Evolutionary conservation across 805 yeast species (phyloP).

Genomic region (Starmerella asiatica): DNA sequence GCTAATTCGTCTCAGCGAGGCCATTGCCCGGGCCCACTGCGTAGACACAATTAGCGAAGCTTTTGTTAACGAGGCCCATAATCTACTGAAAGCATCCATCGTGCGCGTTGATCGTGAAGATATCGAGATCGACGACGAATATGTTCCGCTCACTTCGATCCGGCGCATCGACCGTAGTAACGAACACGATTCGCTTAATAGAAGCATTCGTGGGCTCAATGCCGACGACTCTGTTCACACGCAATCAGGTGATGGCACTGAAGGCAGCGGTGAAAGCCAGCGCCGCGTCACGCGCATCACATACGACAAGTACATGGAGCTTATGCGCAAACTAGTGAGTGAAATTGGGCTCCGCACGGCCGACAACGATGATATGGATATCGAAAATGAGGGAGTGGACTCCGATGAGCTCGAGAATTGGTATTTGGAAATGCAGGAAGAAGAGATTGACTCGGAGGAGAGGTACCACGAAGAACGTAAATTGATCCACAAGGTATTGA

Average conservation of each 20-base stretch:
- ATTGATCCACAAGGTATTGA: conserved; percentile 65
- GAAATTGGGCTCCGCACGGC: conserved; percentile 11
- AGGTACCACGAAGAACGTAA: conserved; percentile 59
- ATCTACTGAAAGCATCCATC: conserved; percentile 75
- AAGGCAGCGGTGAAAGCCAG: conserved; percentile 2
- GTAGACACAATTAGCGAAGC: conserved; percentile 71
- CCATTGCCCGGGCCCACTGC: conserved; percentile 94
- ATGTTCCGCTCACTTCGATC: conserved; percentile 25
- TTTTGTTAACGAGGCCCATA: conserved; percentile 88
- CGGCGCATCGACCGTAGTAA: conserved; percentile 17
- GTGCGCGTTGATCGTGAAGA: conserved; percentile 92
- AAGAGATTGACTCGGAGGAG: conserved; percentile 51
- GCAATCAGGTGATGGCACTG: neutral
- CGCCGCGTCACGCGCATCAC: conserved; percentile 43
- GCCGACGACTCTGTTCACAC: conserved; percentile 2
- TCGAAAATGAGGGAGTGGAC: conserved; percentile 44
- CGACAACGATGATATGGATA: conserved; percentile 35
- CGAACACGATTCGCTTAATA: conserved; percentile 13
- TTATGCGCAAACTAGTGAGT: conserved; percentile 33
- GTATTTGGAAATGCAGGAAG: conserved; percentile 65
- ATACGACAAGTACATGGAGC: conserved; percentile 75
- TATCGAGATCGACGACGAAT: conserved; percentile 67
- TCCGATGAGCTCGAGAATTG: conserved; percentile 61
- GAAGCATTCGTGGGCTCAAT: conserved; percentile 7
- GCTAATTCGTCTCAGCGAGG: conserved; percentile 71